Percentiles rank a stretch among this genome's conserved stretches.
Evolutionary conservation across 2,329 filamentous ascomycete genomes (phyloP).

Genomic region (Lasiodiplodia theobromae): DNA sequence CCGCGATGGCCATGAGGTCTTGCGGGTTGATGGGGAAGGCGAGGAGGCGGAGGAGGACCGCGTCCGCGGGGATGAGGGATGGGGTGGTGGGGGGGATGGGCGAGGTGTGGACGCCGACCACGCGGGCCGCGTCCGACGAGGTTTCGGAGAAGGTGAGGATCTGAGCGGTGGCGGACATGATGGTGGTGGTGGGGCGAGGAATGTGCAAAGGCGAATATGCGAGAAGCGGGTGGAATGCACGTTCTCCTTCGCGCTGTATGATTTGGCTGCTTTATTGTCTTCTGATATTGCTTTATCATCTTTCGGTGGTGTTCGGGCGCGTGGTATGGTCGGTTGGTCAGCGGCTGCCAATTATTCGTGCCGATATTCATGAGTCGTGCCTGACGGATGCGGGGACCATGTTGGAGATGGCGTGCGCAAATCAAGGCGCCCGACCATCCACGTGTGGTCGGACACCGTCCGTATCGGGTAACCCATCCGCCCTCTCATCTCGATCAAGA

Average conservation of each 20-base stretch:
- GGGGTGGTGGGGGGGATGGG: not conserved
- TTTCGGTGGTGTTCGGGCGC: no score
- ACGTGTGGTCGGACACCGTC: not conserved
- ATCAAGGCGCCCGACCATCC: not conserved
- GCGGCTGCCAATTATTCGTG: no score
- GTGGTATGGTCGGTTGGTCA: no score
- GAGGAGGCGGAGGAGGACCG: constrained; percentile 33
- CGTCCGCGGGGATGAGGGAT: not conserved
- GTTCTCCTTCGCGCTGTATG: no score
- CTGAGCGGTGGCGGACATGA: not conserved
- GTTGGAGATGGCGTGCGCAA: not conserved
- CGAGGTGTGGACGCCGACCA: not conserved
- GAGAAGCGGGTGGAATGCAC: no score
- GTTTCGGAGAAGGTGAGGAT: constrained; percentile 2
- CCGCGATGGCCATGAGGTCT: constrained; percentile 36
- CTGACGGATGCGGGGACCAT: not conserved
- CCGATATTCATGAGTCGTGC: not conserved
- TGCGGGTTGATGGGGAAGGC: constrained; percentile 37
- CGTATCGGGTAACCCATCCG: not conserved
- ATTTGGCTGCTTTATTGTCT: no score
- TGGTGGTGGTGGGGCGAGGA: not conserved
- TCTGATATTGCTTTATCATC: no score
- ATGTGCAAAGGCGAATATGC: no score
- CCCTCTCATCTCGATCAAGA: not conserved
- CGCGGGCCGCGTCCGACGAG: not conserved